Evolutionary conservation across 345 rosid genomes (phyloP).

Genomic region (Salix brachista): DNA sequence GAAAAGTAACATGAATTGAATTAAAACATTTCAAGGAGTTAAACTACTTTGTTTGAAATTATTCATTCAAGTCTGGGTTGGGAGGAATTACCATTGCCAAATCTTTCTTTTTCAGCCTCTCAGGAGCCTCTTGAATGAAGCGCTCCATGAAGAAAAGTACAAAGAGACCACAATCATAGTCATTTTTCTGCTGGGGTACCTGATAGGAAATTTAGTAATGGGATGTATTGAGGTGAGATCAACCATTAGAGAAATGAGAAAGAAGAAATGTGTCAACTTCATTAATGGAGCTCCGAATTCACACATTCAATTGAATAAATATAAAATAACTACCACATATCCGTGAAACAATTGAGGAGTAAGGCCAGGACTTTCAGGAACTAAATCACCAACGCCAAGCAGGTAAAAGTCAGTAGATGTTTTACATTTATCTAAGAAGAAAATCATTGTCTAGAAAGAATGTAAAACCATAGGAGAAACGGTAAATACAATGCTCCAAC

Average conservation of each 20-base stretch:
- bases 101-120: conserved; percentile 72
- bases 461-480: no score
- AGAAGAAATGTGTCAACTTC: not conserved
- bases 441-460: no score
- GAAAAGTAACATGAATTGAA: conserved; percentile 3
- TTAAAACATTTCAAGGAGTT: not conserved
- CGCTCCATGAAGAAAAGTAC: conserved; percentile 86
- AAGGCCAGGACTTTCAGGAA: no score
- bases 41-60: not conserved
- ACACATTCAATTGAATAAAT: not conserved
- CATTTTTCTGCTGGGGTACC: conserved; percentile 97
- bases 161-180: conserved; percentile 87
- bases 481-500: no score
- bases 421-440: no score
- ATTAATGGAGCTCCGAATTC: not conserved
- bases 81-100: conserved; percentile 54
- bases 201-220: conserved; percentile 19
- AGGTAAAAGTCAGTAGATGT: no score
- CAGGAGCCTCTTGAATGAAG: conserved; percentile 77
- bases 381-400: no score
- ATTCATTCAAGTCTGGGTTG: not conserved
- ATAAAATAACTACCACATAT: no score
- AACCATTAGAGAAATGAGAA: not conserved
- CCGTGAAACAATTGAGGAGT: no score
- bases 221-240: not conserved